These are phyloP conservation scores for Insectozyma bohioensis DNA, from an alignment of 1,139 yeast genomes.

Conservation along the genomic window DNA sequence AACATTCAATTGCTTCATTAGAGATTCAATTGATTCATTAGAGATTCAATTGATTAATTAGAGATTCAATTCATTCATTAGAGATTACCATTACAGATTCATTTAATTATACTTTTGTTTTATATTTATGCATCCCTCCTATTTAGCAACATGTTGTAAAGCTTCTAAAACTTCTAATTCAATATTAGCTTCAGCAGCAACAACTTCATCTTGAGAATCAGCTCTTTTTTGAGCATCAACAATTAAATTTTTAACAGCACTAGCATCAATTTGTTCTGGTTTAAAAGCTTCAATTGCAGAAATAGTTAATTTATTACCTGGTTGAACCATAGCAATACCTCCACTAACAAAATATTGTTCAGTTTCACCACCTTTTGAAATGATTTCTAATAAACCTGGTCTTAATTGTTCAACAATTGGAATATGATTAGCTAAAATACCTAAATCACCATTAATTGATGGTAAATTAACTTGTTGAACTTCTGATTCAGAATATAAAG, in stretches of 20 bases:
- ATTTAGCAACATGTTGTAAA: conserved; percentile 84
- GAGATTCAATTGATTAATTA: no score
- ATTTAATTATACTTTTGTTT: no score
- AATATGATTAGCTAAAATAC: conserved; percentile 97
- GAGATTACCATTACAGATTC: no score
- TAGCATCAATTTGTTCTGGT: conserved; percentile 82
- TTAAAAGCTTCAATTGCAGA: conserved; percentile 96
- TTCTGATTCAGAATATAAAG: conserved; percentile 50
- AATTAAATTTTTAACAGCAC: conserved; percentile 75
- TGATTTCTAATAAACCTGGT: conserved; percentile 94
- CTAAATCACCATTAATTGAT: conserved; percentile 93
- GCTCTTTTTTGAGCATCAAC: conserved; percentile 96
- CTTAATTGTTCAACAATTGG: conserved; percentile 96
- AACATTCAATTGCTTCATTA: no score
- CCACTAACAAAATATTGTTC: conserved; percentile 91
- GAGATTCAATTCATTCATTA: no score
- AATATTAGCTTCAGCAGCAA: conserved; percentile 92
- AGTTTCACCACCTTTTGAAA: conserved; percentile 71
- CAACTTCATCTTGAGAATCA: conserved; percentile 78
- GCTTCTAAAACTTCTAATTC: conserved; percentile 97
- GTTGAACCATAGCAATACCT: conserved; percentile 96
- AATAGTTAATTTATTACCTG: conserved; percentile 87
- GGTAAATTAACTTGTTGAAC: conserved; percentile 94
- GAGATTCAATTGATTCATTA: no score
- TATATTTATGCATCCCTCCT: no score